Percentiles rank a stretch among this genome's conserved stretches.
Conservation (phyloP, 1,284 basidiomycete genomes). For the Ceratorhiza oryzae-sativae region DNA sequence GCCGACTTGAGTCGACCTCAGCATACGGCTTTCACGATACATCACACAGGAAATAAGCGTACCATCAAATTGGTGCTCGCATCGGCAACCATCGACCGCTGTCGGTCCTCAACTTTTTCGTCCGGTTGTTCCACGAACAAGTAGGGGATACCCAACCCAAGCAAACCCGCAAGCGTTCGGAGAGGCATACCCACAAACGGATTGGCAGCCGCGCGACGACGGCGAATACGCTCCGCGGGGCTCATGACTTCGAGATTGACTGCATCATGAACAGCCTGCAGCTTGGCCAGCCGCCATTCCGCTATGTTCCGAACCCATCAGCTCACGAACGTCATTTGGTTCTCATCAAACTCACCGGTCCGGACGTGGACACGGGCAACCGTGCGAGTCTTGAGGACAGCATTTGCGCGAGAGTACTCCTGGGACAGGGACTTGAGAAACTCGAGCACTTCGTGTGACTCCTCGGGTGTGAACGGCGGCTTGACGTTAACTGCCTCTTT, state of each 20-base stretch:
- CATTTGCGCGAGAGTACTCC: conserved; percentile 31
- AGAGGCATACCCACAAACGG: conserved; percentile 39
- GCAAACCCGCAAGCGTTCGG: conserved; percentile 36
- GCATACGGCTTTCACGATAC: conserved; percentile 1
- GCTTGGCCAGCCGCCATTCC: conserved; percentile 35
- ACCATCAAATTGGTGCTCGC: conserved; percentile 41
- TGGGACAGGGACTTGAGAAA: conserved; percentile 39
- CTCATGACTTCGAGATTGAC: conserved; percentile 36
- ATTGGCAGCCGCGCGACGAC: conserved; percentile 29
- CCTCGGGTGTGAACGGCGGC: conserved; percentile 41
- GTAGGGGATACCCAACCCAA: conserved; percentile 42
- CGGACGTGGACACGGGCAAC: conserved; percentile 41
- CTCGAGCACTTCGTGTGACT: conserved; percentile 42
- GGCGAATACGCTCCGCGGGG: conserved; percentile 29
- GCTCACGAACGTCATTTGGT: not conserved
- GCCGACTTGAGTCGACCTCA: conserved; percentile 27
- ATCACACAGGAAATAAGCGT: conserved; percentile 3
- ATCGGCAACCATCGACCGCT: conserved; percentile 38
- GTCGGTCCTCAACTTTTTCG: conserved; percentile 31
- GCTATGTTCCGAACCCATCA: not conserved
- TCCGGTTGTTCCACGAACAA: conserved; percentile 40
- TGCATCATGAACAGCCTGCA: conserved; percentile 35
- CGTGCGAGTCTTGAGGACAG: conserved; percentile 40
- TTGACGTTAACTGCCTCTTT: conserved; percentile 29
- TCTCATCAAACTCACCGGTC: conserved; percentile 11